Evolutionary conservation across 2,329 filamentous ascomycete genomes (phyloP), one percentile per base, ranked within the genome.

Genomic region (Diaporthe helianthi): DNA sequence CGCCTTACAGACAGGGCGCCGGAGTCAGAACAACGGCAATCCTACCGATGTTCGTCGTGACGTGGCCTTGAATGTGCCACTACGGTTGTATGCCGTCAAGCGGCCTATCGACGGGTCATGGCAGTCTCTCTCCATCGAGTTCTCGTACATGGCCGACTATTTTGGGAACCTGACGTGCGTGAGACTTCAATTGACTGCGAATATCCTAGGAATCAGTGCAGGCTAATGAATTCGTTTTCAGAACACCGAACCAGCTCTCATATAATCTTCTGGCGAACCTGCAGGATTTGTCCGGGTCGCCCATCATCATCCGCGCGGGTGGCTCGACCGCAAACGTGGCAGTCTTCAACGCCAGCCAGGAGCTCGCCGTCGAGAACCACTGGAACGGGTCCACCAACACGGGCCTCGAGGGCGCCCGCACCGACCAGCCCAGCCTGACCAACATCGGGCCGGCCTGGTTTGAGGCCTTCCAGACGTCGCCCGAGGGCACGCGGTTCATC

Each of bases 251-350:
- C 19, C 22, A 68, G 46, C 47, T 68, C 36, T 68, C 66, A 2
- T 29, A 64, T 7, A 49, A 60, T 33, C 66, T 68, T 4, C 33
- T 68, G 13, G 46, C 46, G 6, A 63, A 68, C 9, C 66, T 68
- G 24, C 33, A 64, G 26, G 33, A 1, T 19, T 8, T 53, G 24
- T 52, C 54, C 36, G 66, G 66, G 2, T 47, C 44, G 4, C 58
- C 55, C 15, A 46, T 60, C 7, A 53, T 68, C 12, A 44, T 64
- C 46, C 47, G 70, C 69, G 58, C 76, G 71, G 41, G 76, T 74
- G 15, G 74, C 74, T 44, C 53, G n/a, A 63, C 66, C 2, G 54
- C 55, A 13, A 68, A 53, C 13, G 49, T 60, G n/a, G 66, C 38
- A 8, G 38, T 51, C 17, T 68, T 63, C 33, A 68, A 68, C 47